phyloP scores from a whole-genome alignment of 352 stramenopile species.

The Globisporangium barbulae region DNA sequence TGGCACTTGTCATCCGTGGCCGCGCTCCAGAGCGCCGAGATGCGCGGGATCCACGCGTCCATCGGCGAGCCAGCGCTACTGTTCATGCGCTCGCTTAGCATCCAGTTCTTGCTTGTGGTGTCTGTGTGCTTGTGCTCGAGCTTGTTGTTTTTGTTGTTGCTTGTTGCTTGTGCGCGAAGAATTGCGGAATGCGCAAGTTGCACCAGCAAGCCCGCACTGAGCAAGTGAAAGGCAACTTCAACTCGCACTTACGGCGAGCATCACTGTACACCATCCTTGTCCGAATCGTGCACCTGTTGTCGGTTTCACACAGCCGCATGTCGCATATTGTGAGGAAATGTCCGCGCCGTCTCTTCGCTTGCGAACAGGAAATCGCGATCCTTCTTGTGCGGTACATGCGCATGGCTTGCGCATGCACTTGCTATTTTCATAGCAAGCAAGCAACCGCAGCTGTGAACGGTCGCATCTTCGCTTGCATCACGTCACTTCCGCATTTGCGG shows the following conservation, averaged over 20 bases:
- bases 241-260: constrained; percentile 11
- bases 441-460: neutral
- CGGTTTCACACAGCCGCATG: too few species aligned
- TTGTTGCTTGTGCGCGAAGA: neutral
- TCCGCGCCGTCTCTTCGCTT: too few species aligned
- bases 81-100: neutral
- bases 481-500: constrained; percentile 2
- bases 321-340: too few species aligned
- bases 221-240: constrained; percentile 9
- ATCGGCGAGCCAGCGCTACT: constrained; percentile 5
- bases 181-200: constrained; percentile 9
- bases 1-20: constrained; percentile 38
- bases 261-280: neutral
- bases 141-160: neutral
- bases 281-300: too few species aligned
- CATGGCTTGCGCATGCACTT: neutral
- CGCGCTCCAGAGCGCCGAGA: constrained; percentile 42
- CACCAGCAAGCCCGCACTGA: neutral
- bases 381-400: neutral
- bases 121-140: neutral
- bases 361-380: neutral
- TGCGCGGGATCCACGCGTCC: constrained; percentile 24
- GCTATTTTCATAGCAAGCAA: constrained; percentile 3
- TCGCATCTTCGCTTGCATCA: neutral
- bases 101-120: neutral